A percentile compares a stretch with the other conserved stretches of the same genome.
Evolutionary conservation across 163 green algal genomes (phyloP).

Genomic region (Chlamydomonas reinhardtii): DNA sequence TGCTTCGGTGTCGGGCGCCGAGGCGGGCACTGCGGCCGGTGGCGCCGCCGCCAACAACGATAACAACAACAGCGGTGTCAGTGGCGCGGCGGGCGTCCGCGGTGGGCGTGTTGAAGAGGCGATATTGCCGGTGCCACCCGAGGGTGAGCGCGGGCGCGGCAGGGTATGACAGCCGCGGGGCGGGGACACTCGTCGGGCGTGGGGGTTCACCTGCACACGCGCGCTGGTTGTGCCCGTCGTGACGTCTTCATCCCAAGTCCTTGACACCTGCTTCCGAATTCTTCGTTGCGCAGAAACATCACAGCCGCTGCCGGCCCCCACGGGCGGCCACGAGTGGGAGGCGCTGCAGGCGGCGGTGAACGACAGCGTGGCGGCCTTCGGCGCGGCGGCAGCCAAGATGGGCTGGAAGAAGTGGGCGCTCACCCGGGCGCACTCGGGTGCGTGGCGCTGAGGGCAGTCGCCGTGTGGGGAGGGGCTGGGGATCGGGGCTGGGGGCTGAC

Average conservation of each 20-base stretch:
- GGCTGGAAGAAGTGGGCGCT: slow-evolving; percentile 68
- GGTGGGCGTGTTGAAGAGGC: slow-evolving; percentile 24
- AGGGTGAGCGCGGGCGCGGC: neutral
- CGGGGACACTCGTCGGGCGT: too few relatives aligned
- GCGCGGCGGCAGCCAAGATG: slow-evolving; percentile 45
- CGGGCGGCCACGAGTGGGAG: slow-evolving; percentile 49
- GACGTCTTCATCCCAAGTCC: too few relatives aligned
- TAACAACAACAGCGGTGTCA: neutral
- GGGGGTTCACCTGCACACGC: too few relatives aligned
- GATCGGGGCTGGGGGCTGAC: too few relatives aligned
- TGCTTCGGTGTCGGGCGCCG: neutral
- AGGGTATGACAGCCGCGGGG: too few relatives aligned
- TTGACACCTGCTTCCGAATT: too few relatives aligned
- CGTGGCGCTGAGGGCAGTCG: too few relatives aligned
- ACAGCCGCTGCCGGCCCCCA: slow-evolving; percentile 10
- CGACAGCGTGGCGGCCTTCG: slow-evolving; percentile 34
- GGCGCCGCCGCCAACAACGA: neutral
- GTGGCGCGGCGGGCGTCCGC: neutral
- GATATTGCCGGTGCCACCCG: neutral
- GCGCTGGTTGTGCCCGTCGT: too few relatives aligned
- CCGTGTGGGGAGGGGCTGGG: too few relatives aligned
- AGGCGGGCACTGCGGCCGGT: neutral
- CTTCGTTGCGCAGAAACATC: neutral
- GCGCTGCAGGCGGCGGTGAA: slow-evolving; percentile 54
- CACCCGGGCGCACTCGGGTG: slow-evolving; percentile 36